Evolutionary conservation across 805 yeast genomes (phyloP), one percentile per base, ranked within the genome.

Genomic region (Ogataea henricii): DNA sequence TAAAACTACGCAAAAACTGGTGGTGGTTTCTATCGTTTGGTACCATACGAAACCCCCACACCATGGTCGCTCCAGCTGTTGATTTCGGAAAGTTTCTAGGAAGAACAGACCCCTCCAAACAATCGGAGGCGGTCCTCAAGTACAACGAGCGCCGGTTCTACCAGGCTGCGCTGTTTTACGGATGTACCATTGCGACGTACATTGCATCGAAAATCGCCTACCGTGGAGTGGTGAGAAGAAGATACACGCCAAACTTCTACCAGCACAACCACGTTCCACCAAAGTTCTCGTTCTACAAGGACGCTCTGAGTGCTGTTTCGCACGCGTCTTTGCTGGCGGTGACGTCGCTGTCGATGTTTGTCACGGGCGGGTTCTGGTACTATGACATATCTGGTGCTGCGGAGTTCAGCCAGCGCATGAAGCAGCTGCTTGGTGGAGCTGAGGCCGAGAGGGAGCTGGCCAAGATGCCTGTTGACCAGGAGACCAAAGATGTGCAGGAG

Each of bases 251-350:
- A 6, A 77, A 76, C 36, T 73, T 83, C 58, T 91, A 87, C 67
- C 90, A 88, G 58, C 89, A 91, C 10, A 90, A 90, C 66, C 92
- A 89, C 59, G 77, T 81, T 48, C 95, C 95, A 2, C 96, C 96
- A 4, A 74, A 82, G n/a, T 86, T 84, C 60, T 84, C 87, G 25
- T 83, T 87, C 62, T 82, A 87, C 52, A 79, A 81, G 46, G 96
- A 90, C 64, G 96, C 96, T 1, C 79, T 89, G 27, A 81, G 83
- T 34, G 97, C 97, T 0, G 89, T 91, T 2, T 81, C 85, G 0
- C 84, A 87, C 34, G 95, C 96, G 1, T 80, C 96, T 0, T 67
- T 86, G 40, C 69, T 91, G 14, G 87, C 96, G 2, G 76, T 83
- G 0, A 77, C 89, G 1, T 79, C 89, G 0, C 77, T 85, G 57